Base-by-base conservation (phyloP, 2,329 filamentous ascomycete species). In the Paraphaeosphaeria sporulosa region DNA sequence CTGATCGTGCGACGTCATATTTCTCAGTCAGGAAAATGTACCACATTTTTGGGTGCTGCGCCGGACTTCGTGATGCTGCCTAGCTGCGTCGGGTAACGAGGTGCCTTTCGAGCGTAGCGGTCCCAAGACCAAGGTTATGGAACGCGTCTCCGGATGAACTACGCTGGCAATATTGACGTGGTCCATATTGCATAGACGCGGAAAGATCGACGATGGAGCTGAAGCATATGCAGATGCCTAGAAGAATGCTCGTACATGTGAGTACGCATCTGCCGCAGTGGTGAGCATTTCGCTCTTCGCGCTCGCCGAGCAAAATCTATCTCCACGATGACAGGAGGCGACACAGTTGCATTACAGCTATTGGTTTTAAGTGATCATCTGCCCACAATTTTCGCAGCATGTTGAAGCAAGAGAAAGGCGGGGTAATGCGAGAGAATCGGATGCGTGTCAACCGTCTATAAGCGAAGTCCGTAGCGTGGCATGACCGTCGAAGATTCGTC, bases 391-490 rank as follows among this genome's bases (percentile, higher is more conserved):
- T 23, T 36, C n/a, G 17, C 40, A 43, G n/a, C 21, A 43, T 21
- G 5, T 21, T 17, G 40, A 21, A 43, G 15, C 36, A 42, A 19
- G 36, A 52, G 36, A 42, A 52, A 54, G 17, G 51, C 51, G 51
- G 51, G 51, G 51, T 54, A 54, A 21, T 1, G n/a, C 36, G 25
- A 13, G 25, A 23, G 23, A 17, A 32, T 30, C n/a, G 47, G 51
- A 21, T 21, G 17, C 3, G 30, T 12, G 25, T 21, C 51, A 23
- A 32, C 25, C 4, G 17, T n/a, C 15, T 9, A 25, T 25, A 43
- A 43, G 38, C 51, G 51, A 54, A 54, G 51, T 54, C 51, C 51
- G 51, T 54, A 44, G 51, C 23, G 51, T 44, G 3, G 19, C 49
- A 13, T 17, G 19, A 52, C 25, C 30, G 13, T 42, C 30, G 12